These are phyloP conservation scores for Funneliformis geosporum DNA, from an alignment of 192 early-diverging fungal species.

Conservation along the genomic window DNA sequence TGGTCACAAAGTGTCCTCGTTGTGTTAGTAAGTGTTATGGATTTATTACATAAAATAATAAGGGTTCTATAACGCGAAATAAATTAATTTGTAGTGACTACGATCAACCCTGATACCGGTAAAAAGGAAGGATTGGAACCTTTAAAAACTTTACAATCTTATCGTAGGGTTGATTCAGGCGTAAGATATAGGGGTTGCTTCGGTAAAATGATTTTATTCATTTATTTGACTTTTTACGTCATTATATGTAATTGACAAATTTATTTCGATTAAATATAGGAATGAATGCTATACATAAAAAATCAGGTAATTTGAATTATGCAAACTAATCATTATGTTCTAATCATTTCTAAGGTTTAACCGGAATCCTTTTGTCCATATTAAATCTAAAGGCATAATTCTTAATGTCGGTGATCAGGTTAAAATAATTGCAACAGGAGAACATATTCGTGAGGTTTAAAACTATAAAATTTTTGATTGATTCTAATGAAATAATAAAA, in stretches of 20 bases:
- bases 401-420: constrained; percentile 13
- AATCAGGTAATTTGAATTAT: constrained; percentile 13
- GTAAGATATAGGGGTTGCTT: constrained; percentile 51
- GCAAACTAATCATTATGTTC: not conserved
- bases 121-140: constrained; percentile 54
- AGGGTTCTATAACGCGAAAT: no score
- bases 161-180: constrained; percentile 53
- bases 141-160: constrained; percentile 52
- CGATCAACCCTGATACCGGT: constrained; percentile 55
- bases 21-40: constrained; percentile 36
- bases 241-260: not conserved
- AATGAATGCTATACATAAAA: constrained; percentile 25
- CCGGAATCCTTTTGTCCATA: not conserved
- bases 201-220: constrained; percentile 31
- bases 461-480: not conserved
- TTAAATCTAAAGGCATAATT: not conserved
- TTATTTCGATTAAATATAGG: not conserved
- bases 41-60: not conserved
- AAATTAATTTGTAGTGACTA: constrained; percentile 46
- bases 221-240: no score
- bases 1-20: constrained; percentile 58
- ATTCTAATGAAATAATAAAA: no score
- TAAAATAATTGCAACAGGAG: constrained; percentile 8
- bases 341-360: not conserved
- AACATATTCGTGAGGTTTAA: constrained; percentile 15